Evolutionary conservation across 2,329 filamentous ascomycete species (phyloP).

Genomic region (Pyrenophora seminiperda): DNA sequence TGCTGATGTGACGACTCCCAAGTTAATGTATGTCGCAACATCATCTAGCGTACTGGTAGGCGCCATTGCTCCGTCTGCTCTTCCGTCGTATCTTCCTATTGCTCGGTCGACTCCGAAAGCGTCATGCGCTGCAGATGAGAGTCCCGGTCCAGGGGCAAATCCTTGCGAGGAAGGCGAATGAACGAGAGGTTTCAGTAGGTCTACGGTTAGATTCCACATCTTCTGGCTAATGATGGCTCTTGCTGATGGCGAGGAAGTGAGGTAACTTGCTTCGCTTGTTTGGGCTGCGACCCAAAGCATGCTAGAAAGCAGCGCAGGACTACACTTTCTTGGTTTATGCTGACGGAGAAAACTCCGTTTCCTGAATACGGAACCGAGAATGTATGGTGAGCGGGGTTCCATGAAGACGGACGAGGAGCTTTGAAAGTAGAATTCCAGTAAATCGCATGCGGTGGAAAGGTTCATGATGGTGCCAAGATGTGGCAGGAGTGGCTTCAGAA

Average conservation of each 20-base stretch:
- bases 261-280: slow-evolving; percentile 83
- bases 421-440: slow-evolving; percentile 88
- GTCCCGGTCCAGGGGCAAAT: slow-evolving; percentile 58
- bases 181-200: slow-evolving; percentile 83
- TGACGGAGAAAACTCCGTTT: slow-evolving; percentile 86
- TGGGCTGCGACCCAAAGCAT: slow-evolving; percentile 96
- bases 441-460: slow-evolving; percentile 79
- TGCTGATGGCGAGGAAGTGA: slow-evolving; percentile 81
- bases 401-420: slow-evolving; percentile 86
- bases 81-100: slow-evolving; percentile 55
- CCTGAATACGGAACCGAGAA: slow-evolving; percentile 85
- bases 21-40: slow-evolving; percentile 86
- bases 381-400: slow-evolving; percentile 87
- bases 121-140: slow-evolving; percentile 77
- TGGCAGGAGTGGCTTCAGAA: slow-evolving; percentile 80
- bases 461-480: slow-evolving; percentile 81
- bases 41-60: slow-evolving; percentile 77
- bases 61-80: slow-evolving; percentile 53
- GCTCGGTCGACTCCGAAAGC: slow-evolving; percentile 75
- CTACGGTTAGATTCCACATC: slow-evolving; percentile 82
- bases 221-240: slow-evolving; percentile 85
- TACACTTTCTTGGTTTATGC: slow-evolving; percentile 78
- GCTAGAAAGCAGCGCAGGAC: slow-evolving; percentile 83
- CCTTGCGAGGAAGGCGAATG: slow-evolving; percentile 68
- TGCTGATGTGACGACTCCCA: slow-evolving; percentile 87